Evolutionary conservation across 176 grass and related monocot species (phyloP).

Genomic region (Paspalum vaginatum): DNA sequence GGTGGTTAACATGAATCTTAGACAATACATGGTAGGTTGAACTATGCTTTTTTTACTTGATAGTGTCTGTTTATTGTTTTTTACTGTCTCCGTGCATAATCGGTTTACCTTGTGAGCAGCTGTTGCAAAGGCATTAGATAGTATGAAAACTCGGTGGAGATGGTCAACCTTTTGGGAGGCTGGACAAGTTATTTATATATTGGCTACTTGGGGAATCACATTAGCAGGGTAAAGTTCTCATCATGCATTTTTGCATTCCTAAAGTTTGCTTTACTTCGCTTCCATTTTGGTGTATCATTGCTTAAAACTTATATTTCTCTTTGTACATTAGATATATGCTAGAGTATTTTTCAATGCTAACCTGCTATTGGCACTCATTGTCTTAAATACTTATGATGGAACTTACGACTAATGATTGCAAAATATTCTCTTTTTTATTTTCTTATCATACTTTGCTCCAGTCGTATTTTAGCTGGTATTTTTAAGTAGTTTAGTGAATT

Average conservation of each 20-base stretch:
- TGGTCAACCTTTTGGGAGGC: constrained; percentile 95
- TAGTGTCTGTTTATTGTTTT: background rate
- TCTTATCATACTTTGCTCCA: background rate
- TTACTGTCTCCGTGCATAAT: background rate
- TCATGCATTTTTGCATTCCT: background rate
- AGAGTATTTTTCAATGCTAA: background rate
- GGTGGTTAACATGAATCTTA: background rate
- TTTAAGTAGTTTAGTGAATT: too few relatives aligned
- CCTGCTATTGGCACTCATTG: background rate
- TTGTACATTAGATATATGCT: background rate
- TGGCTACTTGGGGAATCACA: constrained; percentile 86
- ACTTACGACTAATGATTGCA: background rate
- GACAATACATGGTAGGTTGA: background rate
- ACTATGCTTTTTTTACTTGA: background rate
- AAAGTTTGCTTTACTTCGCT: background rate
- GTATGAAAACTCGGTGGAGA: constrained; percentile 61
- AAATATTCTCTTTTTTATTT: background rate
- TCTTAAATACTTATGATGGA: background rate
- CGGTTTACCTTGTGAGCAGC: constrained; percentile 46
- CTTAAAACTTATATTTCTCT: constrained; percentile 7
- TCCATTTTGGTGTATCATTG: background rate
- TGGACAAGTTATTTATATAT: constrained; percentile 81
- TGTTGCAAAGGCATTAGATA: constrained; percentile 67
- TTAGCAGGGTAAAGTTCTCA: constrained; percentile 68
- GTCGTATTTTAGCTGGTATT: background rate